These are phyloP conservation scores for Stephania yunnanensis DNA, from an alignment of 164 flowering plant species.

Conservation along the genomic window DNA sequence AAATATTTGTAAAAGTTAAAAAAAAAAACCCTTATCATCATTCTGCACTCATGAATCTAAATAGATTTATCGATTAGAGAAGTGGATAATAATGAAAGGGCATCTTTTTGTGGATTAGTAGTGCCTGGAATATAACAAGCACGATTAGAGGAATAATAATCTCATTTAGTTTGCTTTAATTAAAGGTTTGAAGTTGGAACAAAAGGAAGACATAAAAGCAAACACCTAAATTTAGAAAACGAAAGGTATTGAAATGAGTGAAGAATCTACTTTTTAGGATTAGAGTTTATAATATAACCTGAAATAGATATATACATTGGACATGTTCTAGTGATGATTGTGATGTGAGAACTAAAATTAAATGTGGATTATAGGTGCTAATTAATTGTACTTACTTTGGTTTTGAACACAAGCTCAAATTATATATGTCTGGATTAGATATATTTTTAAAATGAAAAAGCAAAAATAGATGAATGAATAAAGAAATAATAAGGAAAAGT, in stretches of 20 bases:
- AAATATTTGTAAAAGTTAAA: too few species aligned
- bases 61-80: neutral
- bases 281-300: neutral
- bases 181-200: neutral
- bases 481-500: neutral
- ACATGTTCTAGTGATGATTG: neutral
- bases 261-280: neutral
- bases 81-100: constrained; percentile 1
- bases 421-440: too few species aligned
- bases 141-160: neutral
- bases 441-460: neutral
- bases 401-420: too few species aligned
- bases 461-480: neutral
- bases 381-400: neutral
- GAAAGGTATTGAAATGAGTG: neutral
- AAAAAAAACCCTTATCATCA: too few species aligned
- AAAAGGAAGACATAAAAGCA: neutral
- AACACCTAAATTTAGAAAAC: neutral
- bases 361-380: neutral
- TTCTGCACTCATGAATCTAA: too few species aligned
- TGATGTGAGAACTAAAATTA: neutral
- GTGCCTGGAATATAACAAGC: neutral
- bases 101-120: neutral
- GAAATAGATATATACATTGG: neutral
- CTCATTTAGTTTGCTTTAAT: neutral